Percentiles rank a stretch among this genome's conserved stretches.
phyloP scores from a whole-genome alignment of 257 asterid genomes.

The Forsythia viridissima region DNA sequence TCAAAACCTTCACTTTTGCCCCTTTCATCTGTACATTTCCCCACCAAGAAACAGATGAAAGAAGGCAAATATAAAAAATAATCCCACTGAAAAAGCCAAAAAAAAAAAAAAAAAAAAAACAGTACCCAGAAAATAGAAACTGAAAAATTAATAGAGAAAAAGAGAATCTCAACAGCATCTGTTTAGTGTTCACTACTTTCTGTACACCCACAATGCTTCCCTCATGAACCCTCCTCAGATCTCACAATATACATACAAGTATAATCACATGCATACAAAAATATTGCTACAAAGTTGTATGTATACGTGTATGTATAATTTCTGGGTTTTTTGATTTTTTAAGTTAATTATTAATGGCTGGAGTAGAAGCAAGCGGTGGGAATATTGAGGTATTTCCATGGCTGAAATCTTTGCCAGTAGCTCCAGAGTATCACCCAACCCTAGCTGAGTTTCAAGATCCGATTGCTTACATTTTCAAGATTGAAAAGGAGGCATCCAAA shows the following conservation, averaged over 20 bases:
- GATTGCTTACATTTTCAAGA: slow-evolving; percentile 94
- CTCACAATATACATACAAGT: slow-evolving; percentile 27
- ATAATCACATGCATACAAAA: slow-evolving; percentile 33
- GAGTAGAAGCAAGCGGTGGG: slow-evolving; percentile 56
- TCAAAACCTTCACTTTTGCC: slow-evolving; percentile 11
- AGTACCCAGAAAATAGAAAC: slow-evolving; percentile 9
- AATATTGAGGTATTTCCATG: slow-evolving; percentile 76
- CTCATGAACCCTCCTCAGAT: slow-evolving; percentile 50
- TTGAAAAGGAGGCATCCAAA: slow-evolving; percentile 91
- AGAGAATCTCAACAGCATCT: slow-evolving; percentile 38
- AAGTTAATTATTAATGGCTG: slow-evolving; percentile 54
- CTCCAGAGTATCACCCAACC: slow-evolving; percentile 95
- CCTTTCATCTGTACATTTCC: slow-evolving; percentile 43
- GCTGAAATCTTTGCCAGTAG: slow-evolving; percentile 90
- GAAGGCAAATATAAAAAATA: slow-evolving; percentile 10
- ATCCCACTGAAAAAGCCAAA: neutral
- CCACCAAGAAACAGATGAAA: slow-evolving; percentile 48
- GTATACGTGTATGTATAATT: slow-evolving; percentile 26
- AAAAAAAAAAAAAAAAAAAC: neutral
- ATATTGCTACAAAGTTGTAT: slow-evolving; percentile 13
- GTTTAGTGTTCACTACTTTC: slow-evolving; percentile 29
- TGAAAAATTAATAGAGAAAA: slow-evolving; percentile 25
- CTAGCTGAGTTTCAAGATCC: slow-evolving; percentile 97
- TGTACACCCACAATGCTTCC: slow-evolving; percentile 34
- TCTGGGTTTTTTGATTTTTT: neutral